A percentile compares a stretch with the other conserved stretches of the same genome.
Evolutionary conservation across 2,329 filamentous ascomycete species (phyloP).

Genomic region (Pyrenochaeta sp.): DNA sequence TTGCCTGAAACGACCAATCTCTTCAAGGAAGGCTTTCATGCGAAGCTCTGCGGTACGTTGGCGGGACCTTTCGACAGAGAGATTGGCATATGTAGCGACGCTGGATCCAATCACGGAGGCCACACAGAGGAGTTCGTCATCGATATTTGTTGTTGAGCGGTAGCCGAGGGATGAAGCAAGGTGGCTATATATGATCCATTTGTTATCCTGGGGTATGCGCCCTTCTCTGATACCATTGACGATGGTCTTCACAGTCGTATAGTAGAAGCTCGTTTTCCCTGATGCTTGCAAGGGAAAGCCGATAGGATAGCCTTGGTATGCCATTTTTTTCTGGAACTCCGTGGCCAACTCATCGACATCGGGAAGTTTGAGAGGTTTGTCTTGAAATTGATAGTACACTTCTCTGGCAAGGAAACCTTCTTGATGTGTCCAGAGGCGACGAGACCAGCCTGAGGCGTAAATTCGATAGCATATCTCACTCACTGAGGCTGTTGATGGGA

Average conservation of each 20-base stretch:
- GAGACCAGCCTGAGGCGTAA: conserved; percentile 19
- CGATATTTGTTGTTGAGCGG: conserved; percentile 19
- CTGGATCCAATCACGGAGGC: conserved; percentile 22
- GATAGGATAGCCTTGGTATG: conserved; percentile 20
- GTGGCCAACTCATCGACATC: conserved; percentile 20
- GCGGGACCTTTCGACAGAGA: conserved; percentile 14
- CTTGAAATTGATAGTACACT: conserved; percentile 22
- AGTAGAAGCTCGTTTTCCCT: conserved; percentile 23
- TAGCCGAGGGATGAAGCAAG: conserved; percentile 17
- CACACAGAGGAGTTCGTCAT: conserved; percentile 21
- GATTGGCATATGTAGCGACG: conserved; percentile 16
- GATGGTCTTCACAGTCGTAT: conserved; percentile 18
- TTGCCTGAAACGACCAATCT: conserved; percentile 20
- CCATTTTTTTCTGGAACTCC: conserved; percentile 19
- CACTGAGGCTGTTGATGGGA: conserved; percentile 20
- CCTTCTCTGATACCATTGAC: conserved; percentile 15
- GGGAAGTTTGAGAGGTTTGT: conserved; percentile 19
- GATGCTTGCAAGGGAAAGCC: conserved; percentile 19
- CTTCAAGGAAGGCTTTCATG: conserved; percentile 23
- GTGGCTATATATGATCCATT: conserved; percentile 20
- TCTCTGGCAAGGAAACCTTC: conserved; percentile 21
- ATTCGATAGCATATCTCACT: conserved; percentile 22
- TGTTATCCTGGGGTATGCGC: conserved; percentile 15
- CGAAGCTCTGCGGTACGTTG: conserved; percentile 17
- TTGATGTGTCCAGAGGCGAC: conserved; percentile 23